These are phyloP conservation scores for Backusella liffmaniae DNA, from an alignment of 192 early-diverging fungal species.

Conservation along the genomic window DNA sequence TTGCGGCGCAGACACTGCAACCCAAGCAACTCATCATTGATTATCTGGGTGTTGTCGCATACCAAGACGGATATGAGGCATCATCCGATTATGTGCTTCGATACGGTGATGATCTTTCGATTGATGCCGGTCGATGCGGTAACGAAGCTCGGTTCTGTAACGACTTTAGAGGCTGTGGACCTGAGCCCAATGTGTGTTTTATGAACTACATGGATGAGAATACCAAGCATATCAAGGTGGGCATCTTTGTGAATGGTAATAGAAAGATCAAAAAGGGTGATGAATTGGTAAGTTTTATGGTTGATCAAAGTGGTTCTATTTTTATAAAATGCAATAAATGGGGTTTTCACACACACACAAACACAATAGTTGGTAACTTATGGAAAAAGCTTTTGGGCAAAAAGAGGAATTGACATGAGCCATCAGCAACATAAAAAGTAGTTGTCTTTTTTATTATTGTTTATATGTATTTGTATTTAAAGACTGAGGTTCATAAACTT, in stretches of 20 bases:
- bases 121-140: constrained; percentile 37
- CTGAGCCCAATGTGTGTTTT: constrained; percentile 40
- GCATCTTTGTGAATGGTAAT: constrained; percentile 37
- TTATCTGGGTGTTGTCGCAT: constrained; percentile 40
- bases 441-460: neutral
- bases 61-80: constrained; percentile 29
- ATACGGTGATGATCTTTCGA: constrained; percentile 31
- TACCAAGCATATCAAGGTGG: constrained; percentile 33
- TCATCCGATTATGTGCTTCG: constrained; percentile 42
- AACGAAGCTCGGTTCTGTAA: constrained; percentile 45
- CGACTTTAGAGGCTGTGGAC: constrained; percentile 38
- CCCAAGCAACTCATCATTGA: constrained; percentile 38
- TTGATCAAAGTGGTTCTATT: neutral
- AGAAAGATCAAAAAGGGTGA: constrained; percentile 40
- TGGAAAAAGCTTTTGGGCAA: constrained; percentile 36
- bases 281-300: constrained; percentile 30
- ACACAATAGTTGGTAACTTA: constrained; percentile 33
- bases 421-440: constrained; percentile 22
- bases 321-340: neutral
- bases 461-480: constrained; percentile 21
- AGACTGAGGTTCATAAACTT: constrained; percentile 96
- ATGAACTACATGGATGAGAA: constrained; percentile 36
- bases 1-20: constrained; percentile 30
- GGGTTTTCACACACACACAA: neutral
- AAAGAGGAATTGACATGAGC: constrained; percentile 33